These are phyloP conservation scores for Irineochytrium annulatum DNA, from an alignment of 192 early-diverging fungal species.

Conservation along the genomic window DNA sequence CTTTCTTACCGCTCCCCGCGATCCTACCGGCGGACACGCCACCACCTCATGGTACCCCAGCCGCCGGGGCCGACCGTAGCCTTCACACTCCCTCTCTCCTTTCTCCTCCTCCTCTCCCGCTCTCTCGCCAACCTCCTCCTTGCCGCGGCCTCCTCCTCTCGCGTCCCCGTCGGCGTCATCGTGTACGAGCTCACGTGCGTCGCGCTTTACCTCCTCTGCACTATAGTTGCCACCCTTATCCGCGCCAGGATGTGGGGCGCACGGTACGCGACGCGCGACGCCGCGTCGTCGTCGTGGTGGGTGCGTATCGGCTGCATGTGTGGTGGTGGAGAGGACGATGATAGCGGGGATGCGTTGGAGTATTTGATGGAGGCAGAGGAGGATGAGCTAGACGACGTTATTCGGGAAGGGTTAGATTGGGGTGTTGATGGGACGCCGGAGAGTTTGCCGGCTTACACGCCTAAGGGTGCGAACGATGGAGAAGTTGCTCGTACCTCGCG, in stretches of 20 bases:
- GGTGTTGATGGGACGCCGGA: slow-evolving; percentile 23
- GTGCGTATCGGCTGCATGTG: not conserved
- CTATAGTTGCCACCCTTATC: not conserved
- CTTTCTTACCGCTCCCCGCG: not conserved
- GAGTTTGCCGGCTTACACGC: slow-evolving; percentile 21
- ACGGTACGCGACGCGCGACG: not conserved
- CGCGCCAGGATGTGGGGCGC: not conserved
- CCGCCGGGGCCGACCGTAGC: not conserved
- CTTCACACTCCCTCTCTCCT: not conserved
- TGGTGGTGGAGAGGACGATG: too few relatives aligned
- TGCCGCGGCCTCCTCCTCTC: not conserved
- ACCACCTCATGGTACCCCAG: slow-evolving; percentile 1
- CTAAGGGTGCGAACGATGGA: too few relatives aligned
- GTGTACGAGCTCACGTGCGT: not conserved
- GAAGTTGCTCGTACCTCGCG: too few relatives aligned
- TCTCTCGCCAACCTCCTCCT: not conserved
- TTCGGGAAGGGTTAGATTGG: slow-evolving; percentile 20
- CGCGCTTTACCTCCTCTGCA: not conserved
- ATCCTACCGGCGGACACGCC: not conserved
- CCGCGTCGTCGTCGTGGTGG: not conserved
- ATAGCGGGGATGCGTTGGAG: too few relatives aligned
- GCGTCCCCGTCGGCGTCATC: not conserved
- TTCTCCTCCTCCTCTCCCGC: not conserved
- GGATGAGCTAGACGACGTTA: slow-evolving; percentile 30
- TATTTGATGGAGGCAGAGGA: slow-evolving; percentile 4